A percentile compares a stretch with the other conserved stretches of the same genome.
phyloP scores from a whole-genome alignment of 169 alveolate genomes.

The Plasmodium relictum region DNA sequence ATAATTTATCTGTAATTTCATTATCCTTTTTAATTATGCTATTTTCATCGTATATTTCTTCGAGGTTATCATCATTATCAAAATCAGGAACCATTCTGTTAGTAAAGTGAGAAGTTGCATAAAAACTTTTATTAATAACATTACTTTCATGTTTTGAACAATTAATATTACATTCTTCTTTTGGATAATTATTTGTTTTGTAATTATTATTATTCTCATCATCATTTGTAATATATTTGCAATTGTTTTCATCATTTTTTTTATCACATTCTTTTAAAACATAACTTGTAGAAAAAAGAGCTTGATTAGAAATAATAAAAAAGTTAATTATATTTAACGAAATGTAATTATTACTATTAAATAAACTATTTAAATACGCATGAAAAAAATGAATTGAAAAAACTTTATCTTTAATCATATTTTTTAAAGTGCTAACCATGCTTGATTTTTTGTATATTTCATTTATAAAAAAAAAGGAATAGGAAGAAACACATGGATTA shows the following conservation, averaged over 20 bases:
- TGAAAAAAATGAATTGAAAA: constrained; percentile 54
- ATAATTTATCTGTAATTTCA: constrained; percentile 13
- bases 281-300: constrained; percentile 33
- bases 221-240: neutral
- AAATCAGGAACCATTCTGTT: constrained; percentile 43
- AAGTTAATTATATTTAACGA: constrained; percentile 40
- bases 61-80: constrained; percentile 21
- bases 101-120: constrained; percentile 36
- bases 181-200: neutral
- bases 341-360: constrained; percentile 16
- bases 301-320: constrained; percentile 52
- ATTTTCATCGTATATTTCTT: neutral
- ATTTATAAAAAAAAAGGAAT: constrained; percentile 59
- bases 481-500: constrained; percentile 61
- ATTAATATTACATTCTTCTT: neutral
- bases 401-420: constrained; percentile 22
- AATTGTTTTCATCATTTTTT: neutral
- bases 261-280: neutral
- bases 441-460: constrained; percentile 16
- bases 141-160: neutral
- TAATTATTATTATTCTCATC: neutral
- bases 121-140: constrained; percentile 24
- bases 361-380: constrained; percentile 23
- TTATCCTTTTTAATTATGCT: neutral
- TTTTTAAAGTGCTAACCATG: constrained; percentile 4